Evolutionary conservation across 164 flowering plant species (phyloP).

Genomic region (Magnolia changhungtana): DNA sequence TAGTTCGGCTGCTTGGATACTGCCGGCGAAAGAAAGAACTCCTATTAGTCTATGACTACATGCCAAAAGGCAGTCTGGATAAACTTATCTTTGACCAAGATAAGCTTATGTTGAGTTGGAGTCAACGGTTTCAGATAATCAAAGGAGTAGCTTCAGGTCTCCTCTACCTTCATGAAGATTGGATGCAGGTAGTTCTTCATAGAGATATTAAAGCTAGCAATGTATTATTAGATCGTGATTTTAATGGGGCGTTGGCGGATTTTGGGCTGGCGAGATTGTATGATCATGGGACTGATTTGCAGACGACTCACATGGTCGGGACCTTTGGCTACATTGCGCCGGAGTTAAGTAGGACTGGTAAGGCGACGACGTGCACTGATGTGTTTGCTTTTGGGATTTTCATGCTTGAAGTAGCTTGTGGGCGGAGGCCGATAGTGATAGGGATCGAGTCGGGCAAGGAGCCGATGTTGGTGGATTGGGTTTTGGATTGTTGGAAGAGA

Average conservation of each 20-base stretch:
- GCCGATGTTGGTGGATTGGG: too few species aligned
- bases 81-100: conserved; percentile 9
- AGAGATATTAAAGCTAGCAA: conserved; percentile 26
- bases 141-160: conserved; percentile 23
- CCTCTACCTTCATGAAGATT: conserved; percentile 16
- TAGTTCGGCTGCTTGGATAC: conserved; percentile 20
- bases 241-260: conserved; percentile 18
- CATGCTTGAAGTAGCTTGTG: conserved; percentile 14
- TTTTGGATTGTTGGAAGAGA: too few species aligned
- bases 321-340: conserved; percentile 22
- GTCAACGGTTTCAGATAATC: conserved; percentile 18
- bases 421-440: too few species aligned
- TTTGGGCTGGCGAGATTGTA: conserved; percentile 22
- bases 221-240: conserved; percentile 15
- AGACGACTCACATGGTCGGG: conserved; percentile 18
- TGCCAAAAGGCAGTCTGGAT: conserved; percentile 20
- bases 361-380: conserved; percentile 17
- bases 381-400: conserved; percentile 21
- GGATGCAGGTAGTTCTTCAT: conserved; percentile 20
- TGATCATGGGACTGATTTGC: conserved; percentile 18
- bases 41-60: conserved; percentile 23
- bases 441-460: too few species aligned
- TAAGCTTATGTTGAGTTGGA: conserved; percentile 10
- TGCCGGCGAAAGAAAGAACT: conserved; percentile 22
- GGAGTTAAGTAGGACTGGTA: conserved; percentile 18